A percentile compares a stretch with the other conserved stretches of the same genome.
Evolutionary conservation across 2,329 filamentous ascomycete species (phyloP).

Genomic region (Microsporum canis): DNA sequence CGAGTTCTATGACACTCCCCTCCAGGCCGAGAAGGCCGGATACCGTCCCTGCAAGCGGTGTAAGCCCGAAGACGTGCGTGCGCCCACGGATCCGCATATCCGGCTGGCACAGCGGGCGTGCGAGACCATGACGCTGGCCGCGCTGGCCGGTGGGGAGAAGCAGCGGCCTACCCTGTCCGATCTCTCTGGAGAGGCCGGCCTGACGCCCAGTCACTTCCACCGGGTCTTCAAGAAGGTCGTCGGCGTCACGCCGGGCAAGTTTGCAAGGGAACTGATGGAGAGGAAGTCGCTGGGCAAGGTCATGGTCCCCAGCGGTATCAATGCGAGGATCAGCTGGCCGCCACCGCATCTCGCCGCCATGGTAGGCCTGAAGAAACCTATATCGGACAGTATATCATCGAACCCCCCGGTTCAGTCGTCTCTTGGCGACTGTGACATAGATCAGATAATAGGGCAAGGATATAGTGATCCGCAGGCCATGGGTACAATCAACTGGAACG

Average conservation of each 20-base stretch:
- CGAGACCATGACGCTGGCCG: slow-evolving; percentile 21
- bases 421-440: slow-evolving; percentile 3
- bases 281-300: slow-evolving; percentile 14
- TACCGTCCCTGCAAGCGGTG: slow-evolving; percentile 48
- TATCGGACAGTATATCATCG: neutral
- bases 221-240: slow-evolving; percentile 44
- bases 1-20: slow-evolving; percentile 40
- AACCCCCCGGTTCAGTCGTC: neutral
- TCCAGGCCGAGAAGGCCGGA: slow-evolving; percentile 39
- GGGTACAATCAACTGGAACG: slow-evolving; percentile 24
- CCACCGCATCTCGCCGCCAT: slow-evolving; percentile 3
- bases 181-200: slow-evolving; percentile 37
- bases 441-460: neutral
- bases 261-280: slow-evolving; percentile 16
- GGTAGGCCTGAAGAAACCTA: neutral
- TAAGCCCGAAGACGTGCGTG: slow-evolving; percentile 32
- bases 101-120: slow-evolving; percentile 24
- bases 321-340: slow-evolving; percentile 9
- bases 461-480: neutral
- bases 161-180: slow-evolving; percentile 33
- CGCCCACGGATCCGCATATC: slow-evolving; percentile 23
- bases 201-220: slow-evolving; percentile 45
- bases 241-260: slow-evolving; percentile 40
- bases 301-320: slow-evolving; percentile 11
- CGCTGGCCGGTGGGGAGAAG: slow-evolving; percentile 16